These are phyloP conservation scores for Aspergillus sp. DNA, from an alignment of 2,329 filamentous ascomycete species.

Conservation along the genomic window DNA sequence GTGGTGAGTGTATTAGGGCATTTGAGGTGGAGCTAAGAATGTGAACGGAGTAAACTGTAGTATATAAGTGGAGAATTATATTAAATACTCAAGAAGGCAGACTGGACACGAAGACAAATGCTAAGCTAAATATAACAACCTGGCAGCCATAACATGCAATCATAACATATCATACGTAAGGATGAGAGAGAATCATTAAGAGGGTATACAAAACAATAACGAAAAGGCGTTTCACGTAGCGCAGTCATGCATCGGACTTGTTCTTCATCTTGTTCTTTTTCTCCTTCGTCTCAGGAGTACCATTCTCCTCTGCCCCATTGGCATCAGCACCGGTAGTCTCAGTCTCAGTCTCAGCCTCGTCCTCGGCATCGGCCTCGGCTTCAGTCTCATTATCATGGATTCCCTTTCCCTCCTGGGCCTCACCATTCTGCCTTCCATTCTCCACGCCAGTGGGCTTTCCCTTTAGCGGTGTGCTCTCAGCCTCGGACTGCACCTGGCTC, in stretches of 20 bases:
- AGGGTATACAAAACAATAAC: constrained; percentile 7
- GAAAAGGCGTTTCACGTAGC: background rate
- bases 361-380: background rate
- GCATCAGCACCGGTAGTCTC: background rate
- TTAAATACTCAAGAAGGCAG: background rate
- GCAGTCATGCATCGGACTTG: background rate
- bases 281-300: background rate
- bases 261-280: background rate
- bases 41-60: too few species aligned
- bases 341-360: background rate
- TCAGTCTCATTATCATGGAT: background rate
- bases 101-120: background rate
- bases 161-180: background rate
- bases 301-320: background rate
- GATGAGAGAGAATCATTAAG: constrained; percentile 1
- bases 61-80: too few species aligned
- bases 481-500: constrained; percentile 8
- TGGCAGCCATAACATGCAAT: background rate
- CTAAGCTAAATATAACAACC: background rate
- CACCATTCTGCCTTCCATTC: background rate
- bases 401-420: background rate
- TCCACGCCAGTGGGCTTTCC: constrained; percentile 1
- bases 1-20: constrained; percentile 19
- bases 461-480: background rate
- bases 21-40: too few species aligned